Base-by-base conservation (phyloP, 176 grass and related monocot genomes). In the Dactylis glomerata region DNA sequence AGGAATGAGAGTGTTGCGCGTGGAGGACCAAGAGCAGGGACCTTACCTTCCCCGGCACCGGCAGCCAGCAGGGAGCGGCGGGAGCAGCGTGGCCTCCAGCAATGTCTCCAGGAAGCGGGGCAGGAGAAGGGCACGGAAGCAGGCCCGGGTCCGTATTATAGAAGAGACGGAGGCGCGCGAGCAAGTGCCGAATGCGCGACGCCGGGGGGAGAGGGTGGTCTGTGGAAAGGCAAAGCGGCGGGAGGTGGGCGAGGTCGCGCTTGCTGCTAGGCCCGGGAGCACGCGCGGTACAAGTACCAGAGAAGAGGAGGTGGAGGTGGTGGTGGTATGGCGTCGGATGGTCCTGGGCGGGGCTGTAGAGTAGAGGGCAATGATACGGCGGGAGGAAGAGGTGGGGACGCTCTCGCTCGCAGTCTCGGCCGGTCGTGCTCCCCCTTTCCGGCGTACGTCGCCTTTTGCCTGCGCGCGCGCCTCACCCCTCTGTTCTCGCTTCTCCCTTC, bases 191-290 rank as follows among this genome's bases (percentile, higher is more conserved):
- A 78, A 19, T 68, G 79, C 73, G 54, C 65, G 32, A n/a, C 47
- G 81, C 76, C 79, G 66, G 31, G 67, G n/a, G n/a, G n/a, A n/a
- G n/a, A 34, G 33, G 19, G 73, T 5, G 56, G 14, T 38, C n/a
- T 66, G 46, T 68, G 76, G 28, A 81, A 81, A 57, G 58, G 81
- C 45, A 84, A 32, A 78, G 84, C 65, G 49, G 11, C 6, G 74
- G 20, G 6, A 12, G 54, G 8, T 2, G 52, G 20, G 72, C 70
- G 45, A 42, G 3, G 19, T 15, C 24, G 45, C 11, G 42, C 16
- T 17, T 20, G 77, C 59, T 20, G 77, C 59, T 61, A 67, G 75
- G 68, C 79, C 80, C 40, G 40, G 83, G 54, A 80, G 83, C 87
- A 89, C 83, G 90, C 90, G 80, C 63, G 86, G n/a, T n/a, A n/a